Evolutionary conservation across 805 yeast species (phyloP).

Genomic region (Komagataella populi): DNA sequence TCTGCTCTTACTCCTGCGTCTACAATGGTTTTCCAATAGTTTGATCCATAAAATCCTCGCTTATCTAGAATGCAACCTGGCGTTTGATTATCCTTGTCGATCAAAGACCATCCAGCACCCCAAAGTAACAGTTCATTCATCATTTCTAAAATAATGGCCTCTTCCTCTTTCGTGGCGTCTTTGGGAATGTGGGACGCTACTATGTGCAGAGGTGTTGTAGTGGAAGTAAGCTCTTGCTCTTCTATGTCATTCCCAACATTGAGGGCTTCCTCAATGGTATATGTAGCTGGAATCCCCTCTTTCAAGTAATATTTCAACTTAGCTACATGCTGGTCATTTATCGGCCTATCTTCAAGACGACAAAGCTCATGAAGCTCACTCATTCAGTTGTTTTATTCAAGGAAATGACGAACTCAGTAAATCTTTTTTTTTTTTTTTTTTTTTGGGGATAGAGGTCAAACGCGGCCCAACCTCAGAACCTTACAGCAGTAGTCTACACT

Average conservation of each 20-base stretch:
- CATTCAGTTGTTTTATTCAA: conserved; percentile 22
- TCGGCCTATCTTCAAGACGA: conserved; percentile 35
- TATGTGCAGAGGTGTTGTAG: conserved; percentile 73
- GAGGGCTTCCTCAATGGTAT: conserved; percentile 65
- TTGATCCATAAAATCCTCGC: conserved; percentile 24
- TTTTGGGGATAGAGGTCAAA: no score
- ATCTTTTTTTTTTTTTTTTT: not conserved
- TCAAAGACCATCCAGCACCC: conserved; percentile 88
- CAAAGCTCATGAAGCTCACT: conserved; percentile 63
- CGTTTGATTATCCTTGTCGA: conserved; percentile 59
- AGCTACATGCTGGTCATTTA: conserved; percentile 26
- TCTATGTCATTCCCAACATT: conserved; percentile 33
- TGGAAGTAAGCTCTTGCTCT: conserved; percentile 22
- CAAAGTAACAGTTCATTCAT: conserved; percentile 57
- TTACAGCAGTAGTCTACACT: not conserved
- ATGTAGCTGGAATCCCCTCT: conserved; percentile 71
- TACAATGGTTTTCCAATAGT: conserved; percentile 38
- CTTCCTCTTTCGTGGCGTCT: conserved; percentile 27
- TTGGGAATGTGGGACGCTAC: conserved; percentile 38
- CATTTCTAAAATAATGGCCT: conserved; percentile 33
- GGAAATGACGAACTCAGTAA: not conserved
- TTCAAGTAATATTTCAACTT: conserved; percentile 32
- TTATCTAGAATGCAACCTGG: conserved; percentile 72
- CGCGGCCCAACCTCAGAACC: not conserved
- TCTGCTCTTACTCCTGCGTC: conserved; percentile 91